Percentiles rank a stretch among this genome's conserved stretches.
Evolutionary conservation across 164 flowering plant genomes (phyloP).

Genomic region (Liriodendron chinense): DNA sequence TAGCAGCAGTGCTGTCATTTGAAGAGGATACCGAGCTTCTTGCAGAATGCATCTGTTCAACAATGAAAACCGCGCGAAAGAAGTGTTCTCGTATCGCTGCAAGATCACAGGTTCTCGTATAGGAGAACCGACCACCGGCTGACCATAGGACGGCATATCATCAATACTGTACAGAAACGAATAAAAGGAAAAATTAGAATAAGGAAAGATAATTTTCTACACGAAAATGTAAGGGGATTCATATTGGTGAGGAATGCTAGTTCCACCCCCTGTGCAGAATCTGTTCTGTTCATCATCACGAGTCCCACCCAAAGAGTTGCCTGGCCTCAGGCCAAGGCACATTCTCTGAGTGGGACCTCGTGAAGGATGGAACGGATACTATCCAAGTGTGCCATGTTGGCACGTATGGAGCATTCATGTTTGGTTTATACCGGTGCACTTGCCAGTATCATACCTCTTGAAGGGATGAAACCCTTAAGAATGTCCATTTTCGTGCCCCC

Average conservation of each 20-base stretch:
- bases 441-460: too few relatives aligned
- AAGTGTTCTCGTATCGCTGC: conserved; percentile 15
- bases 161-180: background rate
- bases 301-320: background rate
- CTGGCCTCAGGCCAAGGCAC: too few relatives aligned
- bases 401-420: too few relatives aligned
- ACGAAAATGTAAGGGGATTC: background rate
- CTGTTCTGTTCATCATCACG: background rate
- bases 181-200: background rate
- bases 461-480: too few relatives aligned
- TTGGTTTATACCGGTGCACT: too few relatives aligned
- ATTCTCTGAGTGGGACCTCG: too few relatives aligned
- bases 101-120: conserved; percentile 46
- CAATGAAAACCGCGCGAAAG: conserved; percentile 11
- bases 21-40: conserved; percentile 15
- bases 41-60: conserved; percentile 11
- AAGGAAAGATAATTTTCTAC: background rate
- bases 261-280: background rate
- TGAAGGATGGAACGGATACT: too few relatives aligned
- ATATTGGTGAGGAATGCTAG: background rate
- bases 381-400: too few relatives aligned
- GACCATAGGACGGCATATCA: background rate
- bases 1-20: conserved; percentile 10
- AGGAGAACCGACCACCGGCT: background rate
- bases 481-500: background rate